Evolutionary conservation across 2,329 filamentous ascomycete species (phyloP), one percentile per base, ranked within the genome.

Genomic region (Ophiostoma sp.): DNA sequence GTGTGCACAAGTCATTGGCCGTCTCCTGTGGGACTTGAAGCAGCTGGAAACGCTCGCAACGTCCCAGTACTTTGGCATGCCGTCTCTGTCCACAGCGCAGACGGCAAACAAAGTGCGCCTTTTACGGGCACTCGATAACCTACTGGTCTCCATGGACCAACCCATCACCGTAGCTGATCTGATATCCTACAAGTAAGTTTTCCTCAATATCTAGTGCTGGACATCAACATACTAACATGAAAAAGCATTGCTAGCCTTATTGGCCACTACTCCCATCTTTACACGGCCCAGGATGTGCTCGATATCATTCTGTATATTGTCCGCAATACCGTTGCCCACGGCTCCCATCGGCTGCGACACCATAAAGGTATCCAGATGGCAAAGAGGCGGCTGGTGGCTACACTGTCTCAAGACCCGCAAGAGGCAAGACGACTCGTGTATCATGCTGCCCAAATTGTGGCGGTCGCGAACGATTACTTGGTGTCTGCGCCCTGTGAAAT

Each of bases 401-500:
- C 69, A 1, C 69, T 77, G 4, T 69, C 71, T 5, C 69, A 68
- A 9, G 73, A 76, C 58, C 69, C 70, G 2, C 67, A 58, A 0
- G 68, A 71, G 41, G 69, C 74, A 0, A 71, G 76, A 0, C 71
- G 64, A n/a, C 71, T 76, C 6, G 70, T 73, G 8, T 76, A 73
- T 72, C 75, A 76, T 65, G 75, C 75, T 1, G 75, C 74, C 0
- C 75, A 76, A 41, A 77, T 77, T 16, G 70, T 75, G 5, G 73
- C 73, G 9, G 71, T 74, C 3, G 74, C 76, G 47, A 74, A 74
- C 63, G 74, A 76, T 44, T 75, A 75, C 60, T 64, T 75, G 0
- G 74, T 75, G 14, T 75, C 75, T 14, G 72, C 75, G 1, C 75
- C 76, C 0, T 76, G 75, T 62, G 75, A 76, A 62, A 74, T 75